Evolutionary conservation across 768 basidiomycete genomes (phyloP).

Genomic region (Rhizopogon sp.): DNA sequence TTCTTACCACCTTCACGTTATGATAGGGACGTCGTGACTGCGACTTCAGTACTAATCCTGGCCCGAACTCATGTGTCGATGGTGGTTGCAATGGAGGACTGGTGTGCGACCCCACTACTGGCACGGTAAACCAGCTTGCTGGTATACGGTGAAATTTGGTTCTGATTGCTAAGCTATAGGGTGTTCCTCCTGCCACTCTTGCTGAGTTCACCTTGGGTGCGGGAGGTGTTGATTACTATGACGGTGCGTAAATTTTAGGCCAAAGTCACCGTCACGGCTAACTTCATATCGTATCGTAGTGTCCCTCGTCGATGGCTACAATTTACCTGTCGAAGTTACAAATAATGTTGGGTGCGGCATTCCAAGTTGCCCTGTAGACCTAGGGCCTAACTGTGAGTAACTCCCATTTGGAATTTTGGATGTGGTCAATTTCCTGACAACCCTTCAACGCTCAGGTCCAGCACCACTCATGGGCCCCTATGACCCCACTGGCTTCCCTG

Average conservation of each 20-base stretch:
- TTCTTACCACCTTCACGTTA: not conserved
- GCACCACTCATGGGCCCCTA: conserved; percentile 45
- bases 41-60: conserved; percentile 49
- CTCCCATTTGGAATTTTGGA: not conserved
- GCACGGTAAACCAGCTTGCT: conserved; percentile 32
- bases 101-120: conserved; percentile 45
- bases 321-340: conserved; percentile 53
- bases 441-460: conserved; percentile 35
- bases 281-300: conserved; percentile 28
- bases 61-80: conserved; percentile 50
- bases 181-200: conserved; percentile 63
- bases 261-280: not conserved
- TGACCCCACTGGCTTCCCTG: conserved; percentile 46
- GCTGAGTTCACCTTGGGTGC: conserved; percentile 62
- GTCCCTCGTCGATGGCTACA: conserved; percentile 63
- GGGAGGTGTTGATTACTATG: conserved; percentile 50
- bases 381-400: conserved; percentile 48
- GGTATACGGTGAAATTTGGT: not conserved
- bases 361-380: conserved; percentile 58
- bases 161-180: conserved; percentile 25
- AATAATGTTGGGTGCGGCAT: conserved; percentile 51
- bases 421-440: not conserved
- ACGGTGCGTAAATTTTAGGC: conserved; percentile 33
- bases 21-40: conserved; percentile 51
- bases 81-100: conserved; percentile 73